These are phyloP conservation scores for Pleurotus pulmonarius DNA, from an alignment of 768 basidiomycete species.

Conservation along the genomic window DNA sequence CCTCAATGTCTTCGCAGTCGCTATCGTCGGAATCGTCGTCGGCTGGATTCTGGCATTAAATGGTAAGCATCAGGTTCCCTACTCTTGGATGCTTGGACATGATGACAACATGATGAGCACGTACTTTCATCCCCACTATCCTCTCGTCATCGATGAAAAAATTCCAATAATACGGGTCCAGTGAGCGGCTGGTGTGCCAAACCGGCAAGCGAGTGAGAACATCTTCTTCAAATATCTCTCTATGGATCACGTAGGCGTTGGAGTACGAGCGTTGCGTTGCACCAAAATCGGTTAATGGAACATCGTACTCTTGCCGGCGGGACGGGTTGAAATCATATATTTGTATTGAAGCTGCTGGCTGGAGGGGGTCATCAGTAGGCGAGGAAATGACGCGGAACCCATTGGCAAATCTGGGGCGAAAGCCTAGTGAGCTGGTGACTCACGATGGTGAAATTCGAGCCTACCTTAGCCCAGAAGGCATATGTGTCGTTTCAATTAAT, in stretches of 20 bases:
- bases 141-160: constrained; percentile 5
- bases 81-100: no score
- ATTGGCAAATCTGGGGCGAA: background rate
- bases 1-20: no score
- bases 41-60: no score
- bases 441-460: background rate
- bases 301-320: background rate
- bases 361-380: background rate
- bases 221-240: background rate
- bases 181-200: background rate
- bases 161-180: background rate
- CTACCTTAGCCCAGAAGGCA: constrained; percentile 14
- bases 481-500: constrained; percentile 5
- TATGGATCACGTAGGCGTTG: background rate
- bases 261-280: background rate
- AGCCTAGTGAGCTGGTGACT: background rate
- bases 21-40: no score
- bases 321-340: constrained; percentile 4
- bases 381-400: background rate
- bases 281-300: background rate
- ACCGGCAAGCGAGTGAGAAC: background rate
- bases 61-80: no score
- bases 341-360: background rate
- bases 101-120: background rate
- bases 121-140: constrained; percentile 3